Percentiles rank a stretch among this genome's conserved stretches.
Conservation (phyloP, 139 green algal genomes). For the Micractinium conductrix region DNA sequence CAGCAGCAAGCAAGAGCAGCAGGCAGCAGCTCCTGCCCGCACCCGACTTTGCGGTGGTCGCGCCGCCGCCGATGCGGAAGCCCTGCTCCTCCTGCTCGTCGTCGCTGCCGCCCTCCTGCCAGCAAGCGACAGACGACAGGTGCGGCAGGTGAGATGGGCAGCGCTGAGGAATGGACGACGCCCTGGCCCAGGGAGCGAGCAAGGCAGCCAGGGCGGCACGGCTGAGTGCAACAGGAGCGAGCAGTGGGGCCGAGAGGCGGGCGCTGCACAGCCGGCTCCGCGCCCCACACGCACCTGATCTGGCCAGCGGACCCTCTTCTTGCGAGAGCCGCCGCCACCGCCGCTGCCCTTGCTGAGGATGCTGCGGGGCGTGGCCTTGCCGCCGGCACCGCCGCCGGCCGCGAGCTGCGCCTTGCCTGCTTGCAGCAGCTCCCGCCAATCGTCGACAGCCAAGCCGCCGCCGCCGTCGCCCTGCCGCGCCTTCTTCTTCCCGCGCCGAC, state of each 20-base stretch:
- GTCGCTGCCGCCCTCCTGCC: not conserved
- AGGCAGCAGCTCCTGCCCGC: too few relatives aligned
- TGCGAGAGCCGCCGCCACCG: constrained; percentile 16
- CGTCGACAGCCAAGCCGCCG: constrained; percentile 8
- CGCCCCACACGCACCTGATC: constrained; percentile 14
- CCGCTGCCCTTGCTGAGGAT: constrained; percentile 24
- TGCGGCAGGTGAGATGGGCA: too few relatives aligned
- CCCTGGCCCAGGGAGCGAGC: too few relatives aligned
- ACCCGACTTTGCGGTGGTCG: not conserved
- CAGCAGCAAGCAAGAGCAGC: too few relatives aligned
- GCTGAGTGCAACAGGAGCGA: too few relatives aligned
- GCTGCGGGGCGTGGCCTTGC: not conserved
- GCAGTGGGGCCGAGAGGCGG: too few relatives aligned
- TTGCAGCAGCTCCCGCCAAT: constrained; percentile 28
- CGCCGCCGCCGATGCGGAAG: constrained; percentile 23
- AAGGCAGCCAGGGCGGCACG: too few relatives aligned
- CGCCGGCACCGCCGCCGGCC: not conserved
- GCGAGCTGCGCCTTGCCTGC: constrained; percentile 6
- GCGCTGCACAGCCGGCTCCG: not conserved
- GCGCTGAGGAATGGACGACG: too few relatives aligned
- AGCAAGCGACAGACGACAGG: not conserved
- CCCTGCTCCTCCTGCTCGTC: not conserved
- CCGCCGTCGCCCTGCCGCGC: not conserved
- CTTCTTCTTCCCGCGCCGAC: constrained; percentile 1
- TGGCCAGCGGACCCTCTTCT: constrained; percentile 43